Conservation (phyloP, 352 stramenopile species). For the Globisporangium orthogonon region DNA sequence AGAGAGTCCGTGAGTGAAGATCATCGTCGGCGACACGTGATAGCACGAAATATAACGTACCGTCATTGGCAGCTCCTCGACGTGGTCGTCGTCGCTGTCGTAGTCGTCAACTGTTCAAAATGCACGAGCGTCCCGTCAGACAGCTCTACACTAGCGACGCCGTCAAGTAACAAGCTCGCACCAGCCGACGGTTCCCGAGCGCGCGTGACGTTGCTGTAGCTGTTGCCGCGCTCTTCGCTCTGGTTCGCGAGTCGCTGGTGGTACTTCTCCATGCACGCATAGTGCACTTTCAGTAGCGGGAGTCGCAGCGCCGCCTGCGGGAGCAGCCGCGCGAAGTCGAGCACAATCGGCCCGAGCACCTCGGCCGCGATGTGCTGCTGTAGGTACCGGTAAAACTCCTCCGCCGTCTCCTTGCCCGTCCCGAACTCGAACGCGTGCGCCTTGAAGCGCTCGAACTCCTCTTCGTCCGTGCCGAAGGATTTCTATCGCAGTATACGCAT, state of each 20-base stretch:
- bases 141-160: background rate
- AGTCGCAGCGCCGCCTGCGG: conserved; percentile 51
- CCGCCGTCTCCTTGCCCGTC: conserved; percentile 51
- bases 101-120: conserved; percentile 9
- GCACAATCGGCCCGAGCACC: conserved; percentile 57
- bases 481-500: background rate
- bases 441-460: conserved; percentile 78
- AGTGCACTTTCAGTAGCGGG: conserved; percentile 67
- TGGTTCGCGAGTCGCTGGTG: conserved; percentile 21
- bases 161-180: conserved; percentile 2
- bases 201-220: conserved; percentile 42
- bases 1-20: background rate
- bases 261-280: conserved; percentile 31
- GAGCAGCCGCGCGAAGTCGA: conserved; percentile 76
- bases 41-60: conserved; percentile 18
- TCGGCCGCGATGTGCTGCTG: conserved; percentile 39
- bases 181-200: conserved; percentile 27
- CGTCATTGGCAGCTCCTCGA: conserved; percentile 64
- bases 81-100: conserved; percentile 59
- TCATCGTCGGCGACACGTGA: no score
- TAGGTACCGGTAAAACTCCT: conserved; percentile 68
- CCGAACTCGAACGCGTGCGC: conserved; percentile 68
- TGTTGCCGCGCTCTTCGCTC: conserved; percentile 47
- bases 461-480: conserved; percentile 40
- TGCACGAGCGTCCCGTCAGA: background rate